Evolutionary conservation across 371 early-diverging fungal genomes (phyloP), one percentile per base, ranked within the genome.

Genomic region (Apophysomyces variabilis): DNA sequence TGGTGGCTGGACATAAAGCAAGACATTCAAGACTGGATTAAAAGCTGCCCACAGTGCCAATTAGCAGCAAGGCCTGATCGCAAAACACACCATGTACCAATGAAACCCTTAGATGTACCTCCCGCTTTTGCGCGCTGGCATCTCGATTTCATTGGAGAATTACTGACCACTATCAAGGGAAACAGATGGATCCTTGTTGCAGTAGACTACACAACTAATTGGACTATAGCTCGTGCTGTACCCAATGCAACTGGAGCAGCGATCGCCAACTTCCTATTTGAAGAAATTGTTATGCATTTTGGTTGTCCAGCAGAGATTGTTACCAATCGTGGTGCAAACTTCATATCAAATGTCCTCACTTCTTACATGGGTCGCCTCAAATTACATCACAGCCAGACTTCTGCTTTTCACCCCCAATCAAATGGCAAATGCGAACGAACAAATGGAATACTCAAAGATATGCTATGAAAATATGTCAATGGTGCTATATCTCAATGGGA

Each of bases 201-300:
- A 21, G 21, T 21, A 21, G 21, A 21, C 21, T 21, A 21, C 21
- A 21, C 1, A 1, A 80, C 79, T 0, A 77, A 69, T 56, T 82
- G 82, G 82, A 62, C 70, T 0, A 60, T 73, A n/a, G 75, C 76
- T 0, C 57, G 66, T 7, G 77, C 80, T 0, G 62, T 79, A 7
- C 76, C 76, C 54, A 66, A 61, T 7, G 76, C 78, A 2, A 63
- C 70, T 5, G 70, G 66, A 43, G 67, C 71, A 38, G 71, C 72
- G 0, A 67, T 81, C 16, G 77, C 77, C 0, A 45, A 70, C 3
- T 79, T 80, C 35, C 37, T 82, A 3, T 72, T 73, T 57, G 63
- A 75, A 45, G 68, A 72, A 14, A 66, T 78, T 26, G 69, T 72
- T 18, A 47, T 67, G 43, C 64, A 21, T 14, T 38, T 5, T 43